Percentiles rank a stretch among this genome's conserved stretches.
Conservation (phyloP, 768 basidiomycete genomes). For the Harrya chromipes region DNA sequence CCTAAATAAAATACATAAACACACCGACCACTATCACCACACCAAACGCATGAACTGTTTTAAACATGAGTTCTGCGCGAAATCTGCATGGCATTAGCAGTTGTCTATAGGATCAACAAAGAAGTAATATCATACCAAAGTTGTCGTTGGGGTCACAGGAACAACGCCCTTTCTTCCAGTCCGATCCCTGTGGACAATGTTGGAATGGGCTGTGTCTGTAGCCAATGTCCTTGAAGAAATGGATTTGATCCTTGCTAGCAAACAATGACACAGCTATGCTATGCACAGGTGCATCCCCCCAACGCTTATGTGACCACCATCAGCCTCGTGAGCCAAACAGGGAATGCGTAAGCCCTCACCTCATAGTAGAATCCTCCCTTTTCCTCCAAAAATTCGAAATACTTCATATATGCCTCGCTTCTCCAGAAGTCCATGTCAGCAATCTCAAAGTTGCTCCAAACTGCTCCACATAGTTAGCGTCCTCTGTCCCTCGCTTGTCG, state of each 20-base stretch:
- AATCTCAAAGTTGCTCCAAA: conserved; percentile 96
- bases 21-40: conserved; percentile 10
- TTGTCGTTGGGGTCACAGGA: conserved; percentile 77
- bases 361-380: conserved; percentile 90
- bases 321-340: conserved; percentile 1
- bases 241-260: conserved; percentile 83
- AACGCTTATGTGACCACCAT: conserved; percentile 48
- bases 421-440: conserved; percentile 83
- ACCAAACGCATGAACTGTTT: conserved; percentile 26
- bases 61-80: conserved; percentile 28
- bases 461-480: conserved; percentile 34
- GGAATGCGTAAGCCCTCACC: conserved; percentile 32
- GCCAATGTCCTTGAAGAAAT: conserved; percentile 94
- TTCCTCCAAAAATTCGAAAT: conserved; percentile 77
- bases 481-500: not conserved
- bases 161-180: conserved; percentile 77
- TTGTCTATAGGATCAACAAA: not conserved
- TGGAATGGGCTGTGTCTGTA: conserved; percentile 95
- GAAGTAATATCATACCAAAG: conserved; percentile 51
- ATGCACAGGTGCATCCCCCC: conserved; percentile 95
- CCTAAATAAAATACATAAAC: not conserved
- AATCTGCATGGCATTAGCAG: conserved; percentile 21
- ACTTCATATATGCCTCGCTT: conserved; percentile 74
- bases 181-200: conserved; percentile 80
- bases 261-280: conserved; percentile 90